Evolutionary conservation across 164 flowering plant species (phyloP), one percentile per base, ranked within the genome.

Genomic region (Magnolia sinica): DNA sequence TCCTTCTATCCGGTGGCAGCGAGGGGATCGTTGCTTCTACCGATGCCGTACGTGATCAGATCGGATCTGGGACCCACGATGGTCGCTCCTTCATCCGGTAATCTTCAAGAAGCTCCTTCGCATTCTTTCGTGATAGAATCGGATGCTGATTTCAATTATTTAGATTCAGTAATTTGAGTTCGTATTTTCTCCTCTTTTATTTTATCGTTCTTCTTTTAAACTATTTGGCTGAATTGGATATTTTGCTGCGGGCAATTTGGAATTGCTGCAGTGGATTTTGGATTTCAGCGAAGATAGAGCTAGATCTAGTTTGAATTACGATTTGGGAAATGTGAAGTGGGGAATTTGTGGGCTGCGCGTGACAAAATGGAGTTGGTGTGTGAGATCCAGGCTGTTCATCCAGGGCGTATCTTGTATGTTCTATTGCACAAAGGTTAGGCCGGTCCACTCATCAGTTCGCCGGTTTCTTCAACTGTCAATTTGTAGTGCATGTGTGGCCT

Each of bases 1-100:
- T 76, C 83, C 92, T 95, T 50, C 89, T 95, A 74, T 85, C 94
- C 77, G 98, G 92, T 63, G 98, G 98, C 72, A 95, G 98, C 77
- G 97, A 93, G 79, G 98, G 97, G 73, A 76, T 95, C 64, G 80
- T 81, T 78, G 86, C 92, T 49, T 75, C 91, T 31, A 50, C 51
- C 68, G 49, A 69, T 70, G 65, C 18, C 76, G 52, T 64, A 14
- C 22, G 71, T 72, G 65, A 73, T 3, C 8, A 24, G 22, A 4
- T 16, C 45, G 66, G 67, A 23, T 71, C 74, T 18, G 29, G 70
- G 29, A 73, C 59, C 68, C 37, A 18, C 14, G 78, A 71, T 27
- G 74, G 74, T 69, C 63, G 51, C 18, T 77, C 79, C 9, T 71
- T 63, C 29, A 71, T 77, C 23, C 74, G 79, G 74, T 71, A 77